These are phyloP conservation scores for Aeminium ludgeri DNA, from an alignment of 495 filamentous ascomycete genomes.

Conservation along the genomic window DNA sequence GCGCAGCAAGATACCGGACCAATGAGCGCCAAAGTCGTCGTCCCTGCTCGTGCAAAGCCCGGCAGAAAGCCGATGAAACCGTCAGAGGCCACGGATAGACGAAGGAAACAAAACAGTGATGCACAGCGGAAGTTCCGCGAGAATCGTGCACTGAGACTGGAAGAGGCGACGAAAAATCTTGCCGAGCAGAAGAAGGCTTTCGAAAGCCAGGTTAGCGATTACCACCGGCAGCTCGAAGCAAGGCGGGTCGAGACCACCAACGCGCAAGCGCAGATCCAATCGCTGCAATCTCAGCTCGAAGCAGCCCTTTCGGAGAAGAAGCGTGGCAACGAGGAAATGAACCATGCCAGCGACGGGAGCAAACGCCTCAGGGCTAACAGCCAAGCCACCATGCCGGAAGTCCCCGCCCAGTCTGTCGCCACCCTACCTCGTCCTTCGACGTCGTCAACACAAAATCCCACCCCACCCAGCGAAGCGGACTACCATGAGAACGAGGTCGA, in stretches of 20 bases:
- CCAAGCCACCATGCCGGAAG: neutral
- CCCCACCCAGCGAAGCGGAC: neutral
- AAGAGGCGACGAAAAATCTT: conserved; percentile 2
- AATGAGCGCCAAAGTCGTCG: conserved; percentile 1
- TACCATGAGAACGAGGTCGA: neutral
- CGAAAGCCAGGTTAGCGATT: neutral
- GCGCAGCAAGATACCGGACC: conserved; percentile 4
- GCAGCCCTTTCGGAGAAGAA: neutral
- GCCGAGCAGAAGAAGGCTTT: conserved; percentile 4
- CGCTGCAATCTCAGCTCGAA: no score
- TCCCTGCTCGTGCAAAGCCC: conserved; percentile 31
- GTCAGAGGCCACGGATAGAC: conserved; percentile 56
- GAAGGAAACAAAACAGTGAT: conserved; percentile 85
- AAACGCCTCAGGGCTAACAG: neutral
- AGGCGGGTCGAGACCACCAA: conserved; percentile 1
- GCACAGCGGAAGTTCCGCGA: conserved; percentile 88
- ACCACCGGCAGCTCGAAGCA: neutral
- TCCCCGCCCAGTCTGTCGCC: neutral
- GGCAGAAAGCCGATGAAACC: conserved; percentile 53
- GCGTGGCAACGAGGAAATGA: neutral
- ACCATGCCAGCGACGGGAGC: neutral
- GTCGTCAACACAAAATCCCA: neutral
- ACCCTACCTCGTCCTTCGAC: neutral
- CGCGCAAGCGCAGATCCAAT: no score
- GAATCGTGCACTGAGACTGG: conserved; percentile 9